Conservation (phyloP, 116 monocot genomes). For the Cymodocea nodosa region DNA sequence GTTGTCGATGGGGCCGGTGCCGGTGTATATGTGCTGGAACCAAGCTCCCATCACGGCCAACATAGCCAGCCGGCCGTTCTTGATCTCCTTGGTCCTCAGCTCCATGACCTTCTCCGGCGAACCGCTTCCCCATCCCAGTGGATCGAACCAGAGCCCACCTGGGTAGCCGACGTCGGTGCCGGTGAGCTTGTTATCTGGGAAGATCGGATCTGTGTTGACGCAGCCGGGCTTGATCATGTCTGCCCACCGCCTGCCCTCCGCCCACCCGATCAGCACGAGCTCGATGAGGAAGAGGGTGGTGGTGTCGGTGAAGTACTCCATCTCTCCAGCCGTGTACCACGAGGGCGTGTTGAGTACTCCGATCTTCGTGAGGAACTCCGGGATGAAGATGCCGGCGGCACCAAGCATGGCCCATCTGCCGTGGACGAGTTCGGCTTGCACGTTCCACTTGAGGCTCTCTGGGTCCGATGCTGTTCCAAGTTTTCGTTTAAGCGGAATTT, state of each 20-base stretch:
- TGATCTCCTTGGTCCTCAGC: conserved; percentile 93
- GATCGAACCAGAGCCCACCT: conserved; percentile 96
- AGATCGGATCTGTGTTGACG: conserved; percentile 93
- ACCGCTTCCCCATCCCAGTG: conserved; percentile 83
- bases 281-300: conserved; percentile 91
- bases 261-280: conserved; percentile 89
- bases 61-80: conserved; percentile 96
- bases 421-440: conserved; percentile 87
- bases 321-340: conserved; percentile 88
- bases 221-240: conserved; percentile 93
- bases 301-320: conserved; percentile 91
- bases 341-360: conserved; percentile 96
- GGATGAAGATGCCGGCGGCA: conserved; percentile 95
- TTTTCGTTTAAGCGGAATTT: no score
- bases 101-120: conserved; percentile 86
- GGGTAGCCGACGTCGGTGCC: conserved; percentile 97
- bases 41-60: conserved; percentile 94
- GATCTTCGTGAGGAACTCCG: conserved; percentile 80
- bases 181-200: conserved; percentile 94
- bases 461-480: conserved; percentile 65
- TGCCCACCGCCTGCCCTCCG: conserved; percentile 92
- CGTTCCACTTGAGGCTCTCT: conserved; percentile 87
- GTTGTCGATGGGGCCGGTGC: conserved; percentile 94
- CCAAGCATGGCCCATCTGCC: conserved; percentile 99
- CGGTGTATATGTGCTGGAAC: conserved; percentile 95